phyloP scores from a whole-genome alignment of 306 rosid species.

The Herpetospermum pedunculosum region DNA sequence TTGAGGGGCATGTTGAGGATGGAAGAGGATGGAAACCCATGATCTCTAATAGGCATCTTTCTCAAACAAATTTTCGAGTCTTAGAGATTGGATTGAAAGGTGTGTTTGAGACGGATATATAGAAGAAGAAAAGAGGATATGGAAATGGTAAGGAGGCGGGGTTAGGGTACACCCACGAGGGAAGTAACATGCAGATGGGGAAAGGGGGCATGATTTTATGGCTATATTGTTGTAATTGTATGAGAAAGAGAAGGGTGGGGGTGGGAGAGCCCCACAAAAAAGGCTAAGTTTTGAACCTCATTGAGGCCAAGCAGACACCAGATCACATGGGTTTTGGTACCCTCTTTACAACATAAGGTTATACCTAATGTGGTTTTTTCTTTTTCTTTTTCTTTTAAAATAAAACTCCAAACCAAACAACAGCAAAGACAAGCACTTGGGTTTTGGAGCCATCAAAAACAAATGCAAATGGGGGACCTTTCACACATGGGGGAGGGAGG shows the following conservation, averaged over 20 bases:
- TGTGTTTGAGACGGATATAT: neutral
- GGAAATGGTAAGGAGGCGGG: slow-evolving; percentile 39
- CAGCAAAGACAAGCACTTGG: slow-evolving; percentile 46
- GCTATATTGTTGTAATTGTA: slow-evolving; percentile 32
- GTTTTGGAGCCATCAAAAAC: slow-evolving; percentile 35
- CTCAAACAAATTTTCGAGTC: too few species aligned
- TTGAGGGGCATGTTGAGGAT: too few species aligned
- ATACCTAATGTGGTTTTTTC: slow-evolving; percentile 42
- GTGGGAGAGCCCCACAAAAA: slow-evolving; percentile 13
- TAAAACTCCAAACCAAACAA: slow-evolving; percentile 28
- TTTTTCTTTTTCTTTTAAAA: too few species aligned
- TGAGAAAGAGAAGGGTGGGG: neutral
- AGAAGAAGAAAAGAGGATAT: neutral
- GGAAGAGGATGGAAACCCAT: too few species aligned
- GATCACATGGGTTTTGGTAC: slow-evolving; percentile 85
- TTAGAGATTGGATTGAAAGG: neutral
- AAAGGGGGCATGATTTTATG: slow-evolving; percentile 19
- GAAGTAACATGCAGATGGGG: slow-evolving; percentile 77
- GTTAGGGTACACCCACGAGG: slow-evolving; percentile 75
- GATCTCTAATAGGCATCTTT: too few species aligned
- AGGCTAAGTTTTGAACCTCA: slow-evolving; percentile 21
- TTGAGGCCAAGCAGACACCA: slow-evolving; percentile 54
- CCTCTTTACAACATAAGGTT: slow-evolving; percentile 29
- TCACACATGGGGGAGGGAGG: slow-evolving; percentile 74
- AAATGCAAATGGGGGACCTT: slow-evolving; percentile 70